Base-by-base conservation (phyloP, 805 yeast genomes). In the Yarrowia osloensis region DNA sequence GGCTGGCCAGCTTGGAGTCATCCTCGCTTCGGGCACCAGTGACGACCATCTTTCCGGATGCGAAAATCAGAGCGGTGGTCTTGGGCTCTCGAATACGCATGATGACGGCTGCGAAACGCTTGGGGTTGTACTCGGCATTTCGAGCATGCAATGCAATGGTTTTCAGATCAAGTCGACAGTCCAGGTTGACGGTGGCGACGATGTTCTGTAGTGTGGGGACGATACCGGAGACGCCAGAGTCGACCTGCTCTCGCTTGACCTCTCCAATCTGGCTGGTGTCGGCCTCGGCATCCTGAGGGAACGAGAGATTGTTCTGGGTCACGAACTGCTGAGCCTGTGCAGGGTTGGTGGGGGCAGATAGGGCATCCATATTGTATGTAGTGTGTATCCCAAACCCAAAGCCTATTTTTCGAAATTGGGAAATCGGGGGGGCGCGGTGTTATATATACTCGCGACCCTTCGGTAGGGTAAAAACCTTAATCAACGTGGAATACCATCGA, bases 61-160 rank as follows among this genome's bases (percentile, higher is more conserved):
- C 99, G 78, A 95, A 95, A 71, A 95, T 95, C 72, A 95, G 83
- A 0, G 99, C 98, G 1, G 99, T 95, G 0, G 99, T 95, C 78
- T 95, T 95, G 19, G 99, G 99, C 77, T 95, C 99, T 79, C 99
- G 86, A 73, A 95, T 95, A 84, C 99, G 90, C 99, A 95, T 95
- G 73, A 95, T 95, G 61, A 95, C 99, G 68, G 99, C 99, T 15
- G 99, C 99, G 81, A 95, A 95, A 82, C 99, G 96, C 77, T 77
- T 91, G 63, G 99, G 99, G 74, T 95, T 95, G 80, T 95, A 95
- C 78, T 95, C 99, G 39, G 99, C 99, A 79, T 95, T 95, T 85
- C 99, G 91, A 2, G 98, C 98, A 79, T 95, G 99, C 69, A 95
- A 82, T 0, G 99, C 99, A 76, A 95, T 96, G 21, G 99, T 95